Evolutionary conservation across 257 asterid species (phyloP), one percentile per base, ranked within the genome.

Genomic region (Nicotiana attenuata): DNA sequence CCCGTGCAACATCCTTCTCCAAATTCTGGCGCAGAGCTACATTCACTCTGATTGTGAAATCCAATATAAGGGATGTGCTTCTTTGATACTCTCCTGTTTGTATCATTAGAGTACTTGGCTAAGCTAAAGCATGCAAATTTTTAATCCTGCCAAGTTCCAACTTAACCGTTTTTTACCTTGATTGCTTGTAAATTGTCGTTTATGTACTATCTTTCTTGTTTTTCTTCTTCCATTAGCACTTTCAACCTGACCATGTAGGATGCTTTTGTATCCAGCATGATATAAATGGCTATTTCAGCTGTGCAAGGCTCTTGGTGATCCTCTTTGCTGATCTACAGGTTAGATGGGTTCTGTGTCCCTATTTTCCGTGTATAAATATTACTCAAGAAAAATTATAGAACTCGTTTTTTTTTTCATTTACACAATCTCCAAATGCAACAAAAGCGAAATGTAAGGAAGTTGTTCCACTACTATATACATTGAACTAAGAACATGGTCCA

Each of bases 1-100:
- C 76, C 63, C 2, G 63, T 80, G 55, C 83, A 80, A 65, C 83
- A 65, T 38, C 78, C 76, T 50, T 80, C 83, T 47, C 78, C 83
- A 20, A 80, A 50, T 65, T 56, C 63, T 24, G 47, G 29, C 6
- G 56, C 55, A 10, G 77, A 65, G 26, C 83, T 65, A 17, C 77
- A 65, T 17, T 6, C 83, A n/a, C 78, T 80, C 63, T 80, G 53
- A 65, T 63, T 20, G 41, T 45, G 79, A 47, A 6, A 45, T 45
- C 35, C 78, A 71, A 73, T 59, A 24, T 16, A 73, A 47, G 79
- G 79, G 45, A 14, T 47, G 61, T 73, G 78, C 78, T 41, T 22
- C 59, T n/a, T 69, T 20, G 59, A 71, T 41, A 45, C 14, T 45
- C 78, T 24, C 31, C 78, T 71, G 35, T 71, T 69, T 71, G 78